phyloP scores from a whole-genome alignment of 1,284 basidiomycete genomes.

The Gomphus bonarii region DNA sequence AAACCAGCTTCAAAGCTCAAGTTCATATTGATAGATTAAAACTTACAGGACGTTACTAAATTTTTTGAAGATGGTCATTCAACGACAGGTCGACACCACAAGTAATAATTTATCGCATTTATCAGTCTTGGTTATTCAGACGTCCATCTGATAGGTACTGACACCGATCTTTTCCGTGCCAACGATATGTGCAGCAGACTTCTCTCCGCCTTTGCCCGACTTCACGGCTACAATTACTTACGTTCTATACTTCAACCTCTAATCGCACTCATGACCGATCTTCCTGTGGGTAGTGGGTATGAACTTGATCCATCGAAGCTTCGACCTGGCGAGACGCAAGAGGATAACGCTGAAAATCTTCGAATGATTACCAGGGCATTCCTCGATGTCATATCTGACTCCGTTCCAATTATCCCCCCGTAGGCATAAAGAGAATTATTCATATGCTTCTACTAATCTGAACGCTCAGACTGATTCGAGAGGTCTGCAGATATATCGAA shows the following conservation, averaged over 20 bases:
- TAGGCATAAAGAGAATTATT: conserved; percentile 28
- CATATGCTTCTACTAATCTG: conserved; percentile 7
- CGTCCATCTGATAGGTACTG: conserved; percentile 43
- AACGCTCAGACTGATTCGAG: conserved; percentile 65
- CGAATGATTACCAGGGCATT: conserved; percentile 70
- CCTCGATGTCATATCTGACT: conserved; percentile 65
- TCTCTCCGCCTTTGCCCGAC: conserved; percentile 73
- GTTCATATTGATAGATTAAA: not conserved
- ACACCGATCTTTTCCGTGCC: conserved; percentile 72
- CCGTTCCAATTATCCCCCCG: conserved; percentile 65
- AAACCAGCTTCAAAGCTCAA: not conserved
- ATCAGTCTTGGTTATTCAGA: not conserved
- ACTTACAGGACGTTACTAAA: conserved; percentile 40
- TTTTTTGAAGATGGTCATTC: conserved; percentile 76
- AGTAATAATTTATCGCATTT: conserved; percentile 30
- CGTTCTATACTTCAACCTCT: conserved; percentile 69
- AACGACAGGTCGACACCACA: conserved; percentile 71
- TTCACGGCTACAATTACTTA: conserved; percentile 84
- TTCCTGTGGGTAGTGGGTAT: conserved; percentile 67
- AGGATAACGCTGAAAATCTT: conserved; percentile 63
- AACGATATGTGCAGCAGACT: conserved; percentile 83
- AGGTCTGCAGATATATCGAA: conserved; percentile 79
- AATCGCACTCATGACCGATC: conserved; percentile 59
- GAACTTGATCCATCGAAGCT: conserved; percentile 67
- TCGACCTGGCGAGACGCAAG: conserved; percentile 48